Percentiles rank a stretch among this genome's conserved stretches.
phyloP scores from a whole-genome alignment of 805 yeast species.

The Torulaspora microellipsoides region DNA sequence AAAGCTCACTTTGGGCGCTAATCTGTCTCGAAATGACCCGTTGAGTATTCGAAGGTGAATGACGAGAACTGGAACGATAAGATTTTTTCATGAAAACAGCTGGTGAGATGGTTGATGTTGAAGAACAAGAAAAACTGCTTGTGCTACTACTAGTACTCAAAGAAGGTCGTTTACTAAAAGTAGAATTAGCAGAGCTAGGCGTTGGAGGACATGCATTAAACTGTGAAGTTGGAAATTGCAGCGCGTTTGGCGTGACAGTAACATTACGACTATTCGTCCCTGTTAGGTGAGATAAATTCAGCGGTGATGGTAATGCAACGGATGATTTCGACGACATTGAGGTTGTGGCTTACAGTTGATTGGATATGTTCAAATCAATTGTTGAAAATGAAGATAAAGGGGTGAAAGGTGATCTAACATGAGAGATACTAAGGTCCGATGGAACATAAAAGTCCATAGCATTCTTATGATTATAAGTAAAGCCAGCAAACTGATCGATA shows the following conservation, averaged over 20 bases:
- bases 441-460: conserved; percentile 2
- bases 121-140: conserved; percentile 8
- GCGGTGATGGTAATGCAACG: neutral
- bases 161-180: conserved; percentile 11
- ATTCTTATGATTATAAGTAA: conserved; percentile 7
- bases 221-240: neutral
- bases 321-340: conserved; percentile 6
- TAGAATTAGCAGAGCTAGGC: conserved; percentile 11
- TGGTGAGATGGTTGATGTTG: conserved; percentile 4
- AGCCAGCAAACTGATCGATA: conserved; percentile 16
- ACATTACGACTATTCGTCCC: neutral
- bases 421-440: neutral
- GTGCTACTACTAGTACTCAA: conserved; percentile 11
- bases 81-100: conserved; percentile 7
- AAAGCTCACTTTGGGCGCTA: conserved; percentile 14
- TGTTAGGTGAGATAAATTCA: too few relatives aligned
- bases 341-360: conserved; percentile 1
- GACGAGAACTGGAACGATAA: conserved; percentile 7
- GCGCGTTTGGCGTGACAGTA: neutral
- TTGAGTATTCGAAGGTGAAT: conserved; percentile 6
- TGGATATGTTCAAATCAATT: conserved; percentile 2
- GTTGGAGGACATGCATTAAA: conserved; percentile 9
- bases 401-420: conserved; percentile 3
- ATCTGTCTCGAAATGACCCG: conserved; percentile 12
- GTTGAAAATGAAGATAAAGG: conserved; percentile 7